phyloP scores from a whole-genome alignment of 1,284 basidiomycete genomes.

The Cerrena zonata region DNA sequence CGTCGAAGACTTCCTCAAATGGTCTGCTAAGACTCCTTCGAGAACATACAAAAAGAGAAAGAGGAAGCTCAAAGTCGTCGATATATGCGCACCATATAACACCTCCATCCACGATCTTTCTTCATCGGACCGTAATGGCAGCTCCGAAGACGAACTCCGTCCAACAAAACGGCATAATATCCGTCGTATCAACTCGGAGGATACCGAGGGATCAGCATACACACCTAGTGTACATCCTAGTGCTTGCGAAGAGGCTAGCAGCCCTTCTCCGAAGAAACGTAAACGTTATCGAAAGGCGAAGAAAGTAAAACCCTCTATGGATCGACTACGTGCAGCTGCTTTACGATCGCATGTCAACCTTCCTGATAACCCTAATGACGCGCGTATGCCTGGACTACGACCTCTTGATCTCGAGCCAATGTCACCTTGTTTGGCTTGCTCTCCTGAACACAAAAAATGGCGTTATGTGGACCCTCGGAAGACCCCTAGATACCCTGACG shows the following conservation, averaged over 20 bases:
- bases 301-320: background rate
- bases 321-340: background rate
- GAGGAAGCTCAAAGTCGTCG: conserved; percentile 3
- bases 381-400: conserved; percentile 8
- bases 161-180: background rate
- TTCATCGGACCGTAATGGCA: background rate
- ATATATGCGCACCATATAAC: background rate
- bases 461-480: conserved; percentile 16
- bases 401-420: conserved; percentile 19
- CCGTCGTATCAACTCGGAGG: background rate
- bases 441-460: conserved; percentile 10
- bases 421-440: conserved; percentile 8
- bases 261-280: background rate
- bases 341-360: background rate
- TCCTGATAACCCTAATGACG: background rate
- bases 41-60: background rate
- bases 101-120: background rate
- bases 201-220: background rate
- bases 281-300: background rate
- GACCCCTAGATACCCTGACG: conserved; percentile 1
- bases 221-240: background rate
- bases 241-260: background rate
- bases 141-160: background rate
- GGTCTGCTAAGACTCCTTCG: conserved; percentile 7
- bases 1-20: conserved; percentile 17